Conservation (phyloP, 2,329 filamentous ascomycete species). For the Aureobasidium namibiae region DNA sequence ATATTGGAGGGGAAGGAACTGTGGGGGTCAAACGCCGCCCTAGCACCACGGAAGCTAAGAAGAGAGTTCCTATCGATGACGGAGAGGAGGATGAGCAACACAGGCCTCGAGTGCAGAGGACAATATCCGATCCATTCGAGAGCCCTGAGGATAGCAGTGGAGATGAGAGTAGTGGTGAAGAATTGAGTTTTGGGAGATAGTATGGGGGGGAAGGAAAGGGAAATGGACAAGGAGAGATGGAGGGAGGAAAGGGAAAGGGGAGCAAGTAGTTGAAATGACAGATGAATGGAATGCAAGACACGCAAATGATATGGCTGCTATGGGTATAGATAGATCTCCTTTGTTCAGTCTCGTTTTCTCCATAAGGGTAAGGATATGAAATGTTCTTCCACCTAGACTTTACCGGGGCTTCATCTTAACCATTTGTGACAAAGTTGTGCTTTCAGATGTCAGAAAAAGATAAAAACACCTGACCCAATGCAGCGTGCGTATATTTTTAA, state of each 20-base stretch:
- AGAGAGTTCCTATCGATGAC: conserved; percentile 20
- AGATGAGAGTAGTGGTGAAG: neutral
- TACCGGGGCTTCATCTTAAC: no score
- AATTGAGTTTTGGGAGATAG: neutral
- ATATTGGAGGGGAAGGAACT: conserved; percentile 2
- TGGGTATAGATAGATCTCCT: neutral
- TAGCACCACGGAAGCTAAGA: conserved; percentile 28
- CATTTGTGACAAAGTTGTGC: no score
- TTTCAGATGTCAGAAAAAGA: no score
- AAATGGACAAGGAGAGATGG: no score
- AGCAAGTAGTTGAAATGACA: neutral
- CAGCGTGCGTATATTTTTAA: no score
- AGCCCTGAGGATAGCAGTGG: neutral
- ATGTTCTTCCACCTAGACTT: no score
- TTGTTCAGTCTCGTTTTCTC: neutral
- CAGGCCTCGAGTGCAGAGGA: neutral
- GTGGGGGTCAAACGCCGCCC: conserved; percentile 20
- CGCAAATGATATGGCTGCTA: neutral
- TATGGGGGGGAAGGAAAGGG: no score
- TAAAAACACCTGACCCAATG: no score
- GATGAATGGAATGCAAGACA: neutral
- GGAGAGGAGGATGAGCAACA: neutral
- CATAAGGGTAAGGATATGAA: no score
- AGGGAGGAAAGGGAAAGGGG: neutral
- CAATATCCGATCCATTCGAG: neutral